Conservation (phyloP, 73 alveolate genomes). For the Loxodes magnus region DNA sequence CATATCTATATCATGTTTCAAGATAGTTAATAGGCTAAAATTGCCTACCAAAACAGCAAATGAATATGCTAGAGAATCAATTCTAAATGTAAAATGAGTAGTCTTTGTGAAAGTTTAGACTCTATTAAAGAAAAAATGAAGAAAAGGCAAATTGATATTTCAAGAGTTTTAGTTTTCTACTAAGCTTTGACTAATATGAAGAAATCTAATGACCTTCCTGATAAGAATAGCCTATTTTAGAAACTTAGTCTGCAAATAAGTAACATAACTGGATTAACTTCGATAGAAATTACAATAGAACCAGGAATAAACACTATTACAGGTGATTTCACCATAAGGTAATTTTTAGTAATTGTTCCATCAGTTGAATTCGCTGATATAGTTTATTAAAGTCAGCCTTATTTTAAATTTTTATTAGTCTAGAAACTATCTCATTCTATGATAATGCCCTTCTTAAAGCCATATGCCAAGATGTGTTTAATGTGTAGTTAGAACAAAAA, state of each 20-base stretch:
- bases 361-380: constrained; percentile 1
- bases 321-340: constrained; percentile 9
- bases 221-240: neutral
- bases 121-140: neutral
- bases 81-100: neutral
- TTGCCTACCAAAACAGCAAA: constrained; percentile 1
- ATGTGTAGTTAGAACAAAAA: too few relatives aligned
- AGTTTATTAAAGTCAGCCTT: constrained; percentile 7
- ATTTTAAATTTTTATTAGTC: constrained; percentile 5
- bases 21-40: neutral
- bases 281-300: neutral
- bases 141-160: neutral
- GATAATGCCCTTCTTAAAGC: constrained; percentile 7
- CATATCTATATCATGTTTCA: constrained; percentile 6
- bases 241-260: too few relatives aligned
- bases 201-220: neutral
- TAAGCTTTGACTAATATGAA: neutral
- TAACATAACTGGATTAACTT: constrained; percentile 5
- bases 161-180: neutral
- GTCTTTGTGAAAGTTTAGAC: constrained; percentile 7
- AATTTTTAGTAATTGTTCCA: constrained; percentile 8
- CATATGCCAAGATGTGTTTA: too few relatives aligned
- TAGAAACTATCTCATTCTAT: constrained; percentile 12
- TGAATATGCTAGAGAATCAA: neutral
- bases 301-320: constrained; percentile 2